phyloP scores from a whole-genome alignment of 2,329 filamentous ascomycete species.

The Macrophomina phaseolina region DNA sequence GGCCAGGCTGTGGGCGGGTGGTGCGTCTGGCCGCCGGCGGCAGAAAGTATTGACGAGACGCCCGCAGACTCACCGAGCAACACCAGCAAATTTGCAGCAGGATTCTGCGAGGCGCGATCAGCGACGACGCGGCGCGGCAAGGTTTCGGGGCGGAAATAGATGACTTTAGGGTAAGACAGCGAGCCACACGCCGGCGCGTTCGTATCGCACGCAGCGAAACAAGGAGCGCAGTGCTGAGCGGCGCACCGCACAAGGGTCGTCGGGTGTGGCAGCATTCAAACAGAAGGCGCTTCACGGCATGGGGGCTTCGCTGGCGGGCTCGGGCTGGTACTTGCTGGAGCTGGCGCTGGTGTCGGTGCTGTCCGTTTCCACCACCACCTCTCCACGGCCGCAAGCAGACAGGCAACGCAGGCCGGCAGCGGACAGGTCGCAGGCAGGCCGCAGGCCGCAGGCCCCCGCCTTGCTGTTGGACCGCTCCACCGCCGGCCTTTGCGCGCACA shows the following conservation, averaged over 20 bases:
- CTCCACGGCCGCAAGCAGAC: neutral
- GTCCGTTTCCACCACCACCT: neutral
- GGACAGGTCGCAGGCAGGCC: neutral
- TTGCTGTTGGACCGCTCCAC: conserved; percentile 2
- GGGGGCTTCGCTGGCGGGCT: neutral
- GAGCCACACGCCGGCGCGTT: conserved; percentile 26
- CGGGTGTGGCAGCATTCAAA: conserved; percentile 16
- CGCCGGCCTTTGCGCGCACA: neutral
- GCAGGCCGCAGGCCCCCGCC: neutral
- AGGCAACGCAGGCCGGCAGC: neutral
- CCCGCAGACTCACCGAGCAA: conserved; percentile 23
- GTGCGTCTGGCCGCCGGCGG: conserved; percentile 17
- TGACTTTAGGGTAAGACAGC: conserved; percentile 26
- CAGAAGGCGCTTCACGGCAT: conserved; percentile 22
- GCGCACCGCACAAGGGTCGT: conserved; percentile 23
- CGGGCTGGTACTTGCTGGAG: neutral
- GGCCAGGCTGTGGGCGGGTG: conserved; percentile 20
- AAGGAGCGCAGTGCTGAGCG: conserved; percentile 21
- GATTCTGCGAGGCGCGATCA: conserved; percentile 26
- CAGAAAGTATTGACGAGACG: conserved; percentile 21
- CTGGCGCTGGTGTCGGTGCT: neutral
- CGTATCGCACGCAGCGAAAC: conserved; percentile 26
- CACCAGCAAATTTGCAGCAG: conserved; percentile 27
- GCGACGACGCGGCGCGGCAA: conserved; percentile 24
- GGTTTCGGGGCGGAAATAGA: conserved; percentile 26